Conservation (phyloP, 2,329 filamentous ascomycete genomes). For the Leptographium flavum region DNA sequence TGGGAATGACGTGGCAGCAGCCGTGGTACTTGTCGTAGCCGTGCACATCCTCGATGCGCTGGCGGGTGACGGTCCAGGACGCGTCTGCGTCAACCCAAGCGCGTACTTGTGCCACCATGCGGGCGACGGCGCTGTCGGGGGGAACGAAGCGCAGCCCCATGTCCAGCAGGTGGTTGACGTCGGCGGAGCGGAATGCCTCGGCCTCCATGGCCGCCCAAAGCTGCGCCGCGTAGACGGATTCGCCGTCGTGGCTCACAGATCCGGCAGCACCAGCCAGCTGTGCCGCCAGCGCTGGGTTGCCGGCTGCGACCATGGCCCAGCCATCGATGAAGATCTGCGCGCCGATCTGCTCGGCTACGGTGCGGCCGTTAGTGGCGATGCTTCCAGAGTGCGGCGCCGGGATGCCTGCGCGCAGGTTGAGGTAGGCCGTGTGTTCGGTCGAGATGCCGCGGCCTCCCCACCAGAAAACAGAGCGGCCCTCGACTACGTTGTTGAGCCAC, state of each 20-base stretch:
- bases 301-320: conserved; percentile 20
- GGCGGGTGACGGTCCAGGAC: conserved; percentile 19
- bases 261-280: conserved; percentile 19
- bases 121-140: conserved; percentile 15
- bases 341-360: conserved; percentile 22
- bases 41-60: conserved; percentile 19
- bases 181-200: conserved; percentile 19
- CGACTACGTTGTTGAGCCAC: conserved; percentile 20
- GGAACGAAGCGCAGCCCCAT: conserved; percentile 17
- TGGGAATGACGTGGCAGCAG: conserved; percentile 20
- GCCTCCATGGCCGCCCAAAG: conserved; percentile 26
- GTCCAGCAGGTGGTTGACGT: conserved; percentile 19
- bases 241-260: conserved; percentile 23
- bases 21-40: conserved; percentile 20
- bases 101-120: conserved; percentile 17
- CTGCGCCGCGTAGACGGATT: conserved; percentile 21
- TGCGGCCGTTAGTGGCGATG: conserved; percentile 15
- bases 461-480: conserved; percentile 20
- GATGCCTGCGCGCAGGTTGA: conserved; percentile 23
- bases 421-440: conserved; percentile 23
- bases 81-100: conserved; percentile 15
- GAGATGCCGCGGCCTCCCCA: conserved; percentile 24
- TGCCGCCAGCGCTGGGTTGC: conserved; percentile 17
- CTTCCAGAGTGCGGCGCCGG: conserved; percentile 18
- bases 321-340: conserved; percentile 25